Base-by-base conservation (phyloP, 441 rosid genomes). In the Syzygium malaccense region DNA sequence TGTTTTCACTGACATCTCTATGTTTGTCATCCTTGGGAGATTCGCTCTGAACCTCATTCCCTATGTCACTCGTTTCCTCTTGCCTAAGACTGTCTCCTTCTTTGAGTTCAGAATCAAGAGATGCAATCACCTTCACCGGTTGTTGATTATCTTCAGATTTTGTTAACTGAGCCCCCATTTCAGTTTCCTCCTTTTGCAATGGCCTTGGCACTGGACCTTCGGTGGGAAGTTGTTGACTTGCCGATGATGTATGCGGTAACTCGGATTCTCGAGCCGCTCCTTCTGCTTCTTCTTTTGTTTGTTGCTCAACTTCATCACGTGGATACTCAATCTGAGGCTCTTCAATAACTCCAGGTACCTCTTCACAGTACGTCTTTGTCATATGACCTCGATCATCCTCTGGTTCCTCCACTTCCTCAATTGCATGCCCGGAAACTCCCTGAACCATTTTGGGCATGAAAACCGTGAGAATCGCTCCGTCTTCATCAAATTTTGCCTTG, bases 401-500 rank as follows among this genome's bases (percentile, higher is more conserved):
- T 88, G 85, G 89, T 41, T 93, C 93, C 57, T 87, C 58, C 30
- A 92, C 94, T 92, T 96, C 97, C 90, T 95, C 96, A 86, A 97
- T 90, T 58, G 78, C 89, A 49, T 90, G 45, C 26, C 97, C 95
- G 33, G 79, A 87, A 48, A 95, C 90, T 66, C 98, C 99, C 68
- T 91, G 92, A 80, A 91, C 92, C 60, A 55, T 92, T 90, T 97
- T 97, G 3, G 98, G 98, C 95, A 96, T 94, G 55, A 89, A 68
- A 86, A 96, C 92, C 2, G 92, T 94, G 90, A 96, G 92, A 57
- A 91, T 91, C 3, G 95, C 92, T 64, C 92, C 94, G 54, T 94
- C 94, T 6, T 93, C 95, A 5, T 89, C 93, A 86, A 95, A 95
- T 86, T 93, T 95, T 7, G 98, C 99, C 93, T 93, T 96, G 88